phyloP scores from a whole-genome alignment of 176 grass and related monocot genomes.

The Triticum turgidum region DNA sequence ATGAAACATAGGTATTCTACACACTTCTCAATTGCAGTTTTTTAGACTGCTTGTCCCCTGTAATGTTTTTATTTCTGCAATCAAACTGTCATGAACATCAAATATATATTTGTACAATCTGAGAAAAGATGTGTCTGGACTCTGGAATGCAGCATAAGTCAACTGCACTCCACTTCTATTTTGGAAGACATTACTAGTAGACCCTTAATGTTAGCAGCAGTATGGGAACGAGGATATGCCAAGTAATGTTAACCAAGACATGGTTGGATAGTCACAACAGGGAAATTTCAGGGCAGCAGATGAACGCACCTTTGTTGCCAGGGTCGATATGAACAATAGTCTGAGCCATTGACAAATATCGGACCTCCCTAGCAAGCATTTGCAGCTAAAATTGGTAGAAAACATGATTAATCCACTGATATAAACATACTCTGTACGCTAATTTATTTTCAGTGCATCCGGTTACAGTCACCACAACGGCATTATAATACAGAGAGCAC shows the following conservation, averaged over 20 bases:
- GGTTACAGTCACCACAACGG: background rate
- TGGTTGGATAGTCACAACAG: background rate
- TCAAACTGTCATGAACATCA: background rate
- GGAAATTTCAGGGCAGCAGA: background rate
- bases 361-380: slow-evolving; percentile 28
- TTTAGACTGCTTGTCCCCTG: background rate
- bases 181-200: background rate
- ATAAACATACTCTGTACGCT: background rate
- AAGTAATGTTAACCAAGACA: background rate
- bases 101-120: background rate
- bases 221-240: background rate
- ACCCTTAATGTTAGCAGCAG: background rate
- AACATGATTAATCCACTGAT: background rate
- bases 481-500: background rate
- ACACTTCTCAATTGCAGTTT: background rate
- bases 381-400: slow-evolving; percentile 22
- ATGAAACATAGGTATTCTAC: background rate
- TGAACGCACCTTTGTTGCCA: slow-evolving; percentile 43
- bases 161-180: background rate
- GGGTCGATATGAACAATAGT: slow-evolving; percentile 43
- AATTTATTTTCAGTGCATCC: background rate
- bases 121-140: background rate
- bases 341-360: slow-evolving; percentile 1
- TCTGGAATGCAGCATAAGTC: background rate
- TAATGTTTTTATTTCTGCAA: background rate